These are phyloP conservation scores for Daldinia caldariorum DNA, from an alignment of 495 filamentous ascomycete genomes.

Conservation along the genomic window DNA sequence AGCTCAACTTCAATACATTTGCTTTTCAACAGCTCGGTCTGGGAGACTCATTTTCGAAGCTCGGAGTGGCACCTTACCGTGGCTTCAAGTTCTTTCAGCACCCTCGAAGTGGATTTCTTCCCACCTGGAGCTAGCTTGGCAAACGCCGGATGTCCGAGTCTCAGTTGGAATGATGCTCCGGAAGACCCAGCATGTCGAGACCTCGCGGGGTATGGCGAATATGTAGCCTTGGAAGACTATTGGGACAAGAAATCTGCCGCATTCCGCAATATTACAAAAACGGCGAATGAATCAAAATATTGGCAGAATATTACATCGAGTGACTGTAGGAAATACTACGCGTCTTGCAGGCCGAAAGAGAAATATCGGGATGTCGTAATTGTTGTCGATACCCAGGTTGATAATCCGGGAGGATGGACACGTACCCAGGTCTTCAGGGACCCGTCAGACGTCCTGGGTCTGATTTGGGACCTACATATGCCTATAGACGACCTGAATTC, in stretches of 20 bases:
- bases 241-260: background rate
- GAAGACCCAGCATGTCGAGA: background rate
- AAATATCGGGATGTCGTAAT: background rate
- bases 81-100: background rate
- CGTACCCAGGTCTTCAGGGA: background rate
- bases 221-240: constrained; percentile 2
- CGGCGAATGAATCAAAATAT: background rate
- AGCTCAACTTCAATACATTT: background rate
- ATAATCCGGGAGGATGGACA: background rate
- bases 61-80: background rate
- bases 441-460: background rate
- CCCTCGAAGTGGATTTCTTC: background rate
- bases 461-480: background rate
- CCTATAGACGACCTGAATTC: background rate
- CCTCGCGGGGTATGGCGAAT: background rate
- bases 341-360: background rate
- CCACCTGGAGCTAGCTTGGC: constrained; percentile 1
- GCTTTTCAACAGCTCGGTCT: background rate
- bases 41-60: background rate
- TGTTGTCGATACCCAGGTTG: background rate
- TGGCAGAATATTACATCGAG: background rate
- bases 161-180: background rate
- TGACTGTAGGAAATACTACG: background rate
- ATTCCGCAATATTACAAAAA: background rate
- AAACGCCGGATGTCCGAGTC: background rate